These are phyloP conservation scores for Porcisia hertigi DNA, from an alignment of 208 protist genomes.

Conservation along the genomic window DNA sequence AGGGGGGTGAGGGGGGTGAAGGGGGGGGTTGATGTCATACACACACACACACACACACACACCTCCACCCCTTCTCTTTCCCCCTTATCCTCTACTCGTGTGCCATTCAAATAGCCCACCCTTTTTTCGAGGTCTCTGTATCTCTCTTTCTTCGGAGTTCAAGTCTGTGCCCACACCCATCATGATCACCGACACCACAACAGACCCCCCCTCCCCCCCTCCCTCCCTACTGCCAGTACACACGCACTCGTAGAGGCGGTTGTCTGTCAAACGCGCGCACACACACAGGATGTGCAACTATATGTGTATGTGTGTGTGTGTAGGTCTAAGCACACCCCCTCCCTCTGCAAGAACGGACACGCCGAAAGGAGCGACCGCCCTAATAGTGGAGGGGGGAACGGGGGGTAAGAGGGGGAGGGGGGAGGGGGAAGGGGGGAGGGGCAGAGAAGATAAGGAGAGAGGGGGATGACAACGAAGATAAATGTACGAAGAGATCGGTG, in stretches of 20 bases:
- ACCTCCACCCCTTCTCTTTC: neutral
- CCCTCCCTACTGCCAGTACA: neutral
- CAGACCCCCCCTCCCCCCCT: no score
- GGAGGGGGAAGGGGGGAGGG: neutral
- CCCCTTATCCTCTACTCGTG: neutral
- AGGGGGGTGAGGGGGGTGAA: no score
- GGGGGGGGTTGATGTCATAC: no score
- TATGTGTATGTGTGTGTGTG: conserved; percentile 6
- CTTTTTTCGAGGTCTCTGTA: no score
- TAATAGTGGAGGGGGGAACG: neutral
- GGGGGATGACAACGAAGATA: conserved; percentile 1
- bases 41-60: neutral
- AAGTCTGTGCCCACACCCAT: neutral
- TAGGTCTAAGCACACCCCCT: neutral
- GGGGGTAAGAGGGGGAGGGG: neutral
- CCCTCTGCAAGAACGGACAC: no score
- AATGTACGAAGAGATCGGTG: no score
- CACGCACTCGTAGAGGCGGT: neutral
- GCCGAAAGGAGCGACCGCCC: neutral
- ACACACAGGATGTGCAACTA: no score
- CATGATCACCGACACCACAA: neutral
- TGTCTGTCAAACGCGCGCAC: no score
- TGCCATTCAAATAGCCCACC: no score
- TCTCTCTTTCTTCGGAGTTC: neutral
- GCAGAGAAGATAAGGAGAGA: neutral